Base-by-base conservation (phyloP, 2,329 filamentous ascomycete species). In the Colletotrichum musicola region DNA sequence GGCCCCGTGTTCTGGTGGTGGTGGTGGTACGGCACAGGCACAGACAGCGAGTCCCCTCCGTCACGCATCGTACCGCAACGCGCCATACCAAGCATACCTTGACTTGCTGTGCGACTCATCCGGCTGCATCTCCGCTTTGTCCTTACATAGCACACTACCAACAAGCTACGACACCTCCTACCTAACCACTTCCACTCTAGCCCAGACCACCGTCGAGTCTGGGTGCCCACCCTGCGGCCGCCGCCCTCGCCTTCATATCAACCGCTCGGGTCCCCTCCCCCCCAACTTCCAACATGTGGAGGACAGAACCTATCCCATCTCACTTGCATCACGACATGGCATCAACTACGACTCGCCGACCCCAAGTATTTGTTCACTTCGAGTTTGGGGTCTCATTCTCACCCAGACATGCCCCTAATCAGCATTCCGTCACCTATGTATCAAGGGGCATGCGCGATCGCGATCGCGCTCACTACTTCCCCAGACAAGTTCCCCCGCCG, bases 301-400 rank as follows among this genome's bases (percentile, higher is more conserved):
- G 62, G 54, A 71, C 71, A 54, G 63, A 70, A 54, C 60, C 67
- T 54, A 60, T 69, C 70, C 58, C 72, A 74, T 47, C 72, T 71
- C 72, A 73, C 69, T 73, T 60, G 67, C 72, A 62, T 63, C 70
- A 68, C 72, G 69, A 63, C 67, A 74, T 68, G 72, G 74, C 77
- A 68, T 72, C 72, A 55, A 72, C 67, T 69, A 64, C 71, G 47
- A 67, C 76, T 22, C 74, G 75, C 25, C 78, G 77, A 30, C 83
- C 82, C 30, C 82, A 84, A 66, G 77, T 87, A 62, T 87, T 85
- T 66, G 76, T 87, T 10, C 82, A 85, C 62, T 76, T 88, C 67
- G 85, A 86, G 73, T 85, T 87, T 67, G 84, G 85, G 35, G 75
- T 88, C 25, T 85, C 85, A 1, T 86, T 83, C 81, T 80, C 81